Conservation (phyloP, 1,284 basidiomycete genomes). For the Trametes pubescens region DNA sequence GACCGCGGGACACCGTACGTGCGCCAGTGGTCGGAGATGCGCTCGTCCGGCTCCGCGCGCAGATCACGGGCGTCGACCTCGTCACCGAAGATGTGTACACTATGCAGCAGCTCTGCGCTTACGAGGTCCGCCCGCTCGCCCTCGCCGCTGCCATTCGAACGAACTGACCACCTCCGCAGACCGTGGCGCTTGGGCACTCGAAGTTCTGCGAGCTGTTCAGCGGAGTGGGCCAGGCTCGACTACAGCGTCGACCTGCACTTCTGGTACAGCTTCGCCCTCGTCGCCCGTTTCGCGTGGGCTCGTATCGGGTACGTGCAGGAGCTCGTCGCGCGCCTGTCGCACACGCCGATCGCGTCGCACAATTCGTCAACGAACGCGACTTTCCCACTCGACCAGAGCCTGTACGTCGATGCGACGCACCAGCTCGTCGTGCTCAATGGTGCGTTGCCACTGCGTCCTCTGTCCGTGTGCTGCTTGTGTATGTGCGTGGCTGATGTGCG, state of each 20-base stretch:
- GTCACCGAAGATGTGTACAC: slow-evolving; percentile 75
- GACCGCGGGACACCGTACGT: slow-evolving; percentile 66
- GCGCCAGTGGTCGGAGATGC: slow-evolving; percentile 73
- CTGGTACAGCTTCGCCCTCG: slow-evolving; percentile 77
- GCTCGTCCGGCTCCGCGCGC: slow-evolving; percentile 61
- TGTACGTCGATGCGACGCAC: slow-evolving; percentile 90
- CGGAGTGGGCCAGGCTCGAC: slow-evolving; percentile 91
- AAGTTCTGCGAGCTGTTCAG: slow-evolving; percentile 92
- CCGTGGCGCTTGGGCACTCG: slow-evolving; percentile 89
- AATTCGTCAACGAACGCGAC: slow-evolving; percentile 86
- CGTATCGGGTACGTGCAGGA: slow-evolving; percentile 88
- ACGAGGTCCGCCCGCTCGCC: slow-evolving; percentile 61
- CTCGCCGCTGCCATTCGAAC: too few relatives aligned
- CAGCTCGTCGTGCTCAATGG: slow-evolving; percentile 85
- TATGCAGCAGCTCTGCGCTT: slow-evolving; percentile 84
- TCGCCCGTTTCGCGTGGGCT: slow-evolving; percentile 81
- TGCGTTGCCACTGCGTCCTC: too few relatives aligned
- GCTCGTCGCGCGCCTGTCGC: slow-evolving; percentile 79
- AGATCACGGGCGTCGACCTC: slow-evolving; percentile 71
- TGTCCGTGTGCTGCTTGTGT: too few relatives aligned
- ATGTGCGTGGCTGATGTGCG: neutral
- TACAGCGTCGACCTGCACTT: slow-evolving; percentile 57
- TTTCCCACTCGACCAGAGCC: slow-evolving; percentile 82
- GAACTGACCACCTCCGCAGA: slow-evolving; percentile 54
- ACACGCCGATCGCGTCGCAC: slow-evolving; percentile 71